Evolutionary conservation across 352 stramenopile genomes (phyloP).

Genomic region (Pythium insidiosum): DNA sequence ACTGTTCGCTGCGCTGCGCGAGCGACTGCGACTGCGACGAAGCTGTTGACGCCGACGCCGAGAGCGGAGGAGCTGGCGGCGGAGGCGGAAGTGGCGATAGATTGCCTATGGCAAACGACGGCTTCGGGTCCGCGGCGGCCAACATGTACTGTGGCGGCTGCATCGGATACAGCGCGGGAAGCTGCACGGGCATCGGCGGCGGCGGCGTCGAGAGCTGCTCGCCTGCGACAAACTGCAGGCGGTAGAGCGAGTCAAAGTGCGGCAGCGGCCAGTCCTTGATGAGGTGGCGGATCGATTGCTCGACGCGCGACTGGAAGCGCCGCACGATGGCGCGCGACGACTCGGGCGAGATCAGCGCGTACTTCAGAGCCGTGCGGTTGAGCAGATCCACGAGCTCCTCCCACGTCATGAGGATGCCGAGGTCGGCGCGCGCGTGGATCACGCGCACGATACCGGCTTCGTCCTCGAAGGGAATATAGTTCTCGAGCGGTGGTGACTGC

Average conservation of each 20-base stretch:
- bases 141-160: no score
- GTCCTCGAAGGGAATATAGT: slow-evolving; percentile 65
- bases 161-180: slow-evolving; percentile 7
- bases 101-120: no score
- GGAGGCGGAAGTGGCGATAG: no score
- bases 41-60: no score
- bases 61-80: no score
- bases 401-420: slow-evolving; percentile 63
- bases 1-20: no score
- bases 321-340: slow-evolving; percentile 28
- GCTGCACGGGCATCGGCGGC: not conserved
- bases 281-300: slow-evolving; percentile 54
- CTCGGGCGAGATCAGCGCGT: slow-evolving; percentile 33
- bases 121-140: no score
- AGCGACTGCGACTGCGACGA: no score
- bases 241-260: slow-evolving; percentile 20
- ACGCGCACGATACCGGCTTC: slow-evolving; percentile 61
- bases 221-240: no score
- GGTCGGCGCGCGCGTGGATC: slow-evolving; percentile 54
- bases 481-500: slow-evolving; percentile 26
- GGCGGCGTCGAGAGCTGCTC: no score
- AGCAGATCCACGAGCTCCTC: slow-evolving; percentile 61
- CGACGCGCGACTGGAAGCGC: slow-evolving; percentile 47
- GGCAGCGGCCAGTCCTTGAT: slow-evolving; percentile 51
- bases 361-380: slow-evolving; percentile 48